Conservation (phyloP, 345 rosid species). For the Balakata baccata region DNA sequence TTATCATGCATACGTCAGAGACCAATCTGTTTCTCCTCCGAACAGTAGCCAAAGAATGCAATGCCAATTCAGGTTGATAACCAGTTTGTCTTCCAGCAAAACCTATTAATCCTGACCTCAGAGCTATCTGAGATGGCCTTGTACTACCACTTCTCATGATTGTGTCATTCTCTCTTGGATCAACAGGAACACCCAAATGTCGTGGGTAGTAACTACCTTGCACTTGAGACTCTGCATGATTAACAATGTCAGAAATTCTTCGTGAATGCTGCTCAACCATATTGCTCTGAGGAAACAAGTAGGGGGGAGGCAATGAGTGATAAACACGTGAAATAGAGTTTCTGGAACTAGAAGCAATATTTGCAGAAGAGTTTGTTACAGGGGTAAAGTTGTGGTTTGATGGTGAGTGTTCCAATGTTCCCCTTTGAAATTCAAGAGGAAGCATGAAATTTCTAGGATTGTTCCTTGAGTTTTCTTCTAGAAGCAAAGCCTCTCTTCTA, state of each 20-base stretch:
- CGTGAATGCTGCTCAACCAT: constrained; percentile 3
- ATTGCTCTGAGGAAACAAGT: neutral
- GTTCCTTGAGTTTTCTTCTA: neutral
- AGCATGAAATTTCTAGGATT: neutral
- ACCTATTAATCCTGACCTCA: neutral
- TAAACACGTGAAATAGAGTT: neutral
- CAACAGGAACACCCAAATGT: neutral
- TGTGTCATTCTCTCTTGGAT: constrained; percentile 6
- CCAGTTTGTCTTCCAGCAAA: constrained; percentile 6
- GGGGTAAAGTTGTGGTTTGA: constrained; percentile 4
- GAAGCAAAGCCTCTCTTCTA: neutral
- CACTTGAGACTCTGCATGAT: neutral
- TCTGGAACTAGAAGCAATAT: neutral
- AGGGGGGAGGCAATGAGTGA: neutral
- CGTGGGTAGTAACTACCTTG: neutral
- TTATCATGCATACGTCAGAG: constrained; percentile 23
- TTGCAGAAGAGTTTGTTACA: constrained; percentile 15
- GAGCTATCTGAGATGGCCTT: constrained; percentile 10
- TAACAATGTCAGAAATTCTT: neutral
- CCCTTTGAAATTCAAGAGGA: constrained; percentile 1
- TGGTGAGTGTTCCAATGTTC: neutral
- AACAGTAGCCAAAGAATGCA: neutral
- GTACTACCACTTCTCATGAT: constrained; percentile 2
- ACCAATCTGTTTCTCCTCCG: constrained; percentile 19
- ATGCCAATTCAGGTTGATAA: neutral